phyloP scores from a whole-genome alignment of 768 basidiomycete species.

The Guyanaporus albipodus region DNA sequence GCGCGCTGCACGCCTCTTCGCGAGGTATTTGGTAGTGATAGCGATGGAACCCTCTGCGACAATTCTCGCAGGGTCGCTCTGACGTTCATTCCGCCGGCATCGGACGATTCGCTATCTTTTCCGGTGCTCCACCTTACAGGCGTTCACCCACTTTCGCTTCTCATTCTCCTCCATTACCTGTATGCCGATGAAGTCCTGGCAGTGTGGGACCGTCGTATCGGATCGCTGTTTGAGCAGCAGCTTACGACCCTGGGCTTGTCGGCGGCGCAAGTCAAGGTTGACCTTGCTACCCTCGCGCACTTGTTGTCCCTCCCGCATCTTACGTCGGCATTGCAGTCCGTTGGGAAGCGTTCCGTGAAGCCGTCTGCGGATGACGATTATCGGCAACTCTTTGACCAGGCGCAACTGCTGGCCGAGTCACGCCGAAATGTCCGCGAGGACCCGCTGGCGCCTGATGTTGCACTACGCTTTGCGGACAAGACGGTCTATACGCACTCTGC shows the following conservation, averaged over 20 bases:
- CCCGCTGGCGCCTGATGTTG: conserved; percentile 58
- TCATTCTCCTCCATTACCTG: conserved; percentile 80
- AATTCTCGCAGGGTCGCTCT: conserved; percentile 30
- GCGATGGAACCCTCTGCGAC: conserved; percentile 28
- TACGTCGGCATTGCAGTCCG: conserved; percentile 49
- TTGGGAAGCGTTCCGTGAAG: conserved; percentile 51
- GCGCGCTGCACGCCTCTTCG: conserved; percentile 51
- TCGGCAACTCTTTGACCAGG: conserved; percentile 41
- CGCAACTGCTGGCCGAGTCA: conserved; percentile 7
- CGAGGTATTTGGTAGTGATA: conserved; percentile 37
- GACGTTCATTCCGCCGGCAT: conserved; percentile 12
- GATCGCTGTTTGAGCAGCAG: conserved; percentile 38
- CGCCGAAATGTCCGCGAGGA: conserved; percentile 10
- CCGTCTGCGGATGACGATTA: conserved; percentile 52
- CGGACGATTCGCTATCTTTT: neutral
- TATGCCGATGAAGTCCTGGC: conserved; percentile 83
- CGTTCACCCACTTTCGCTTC: conserved; percentile 59
- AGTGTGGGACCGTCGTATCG: conserved; percentile 78
- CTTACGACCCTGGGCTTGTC: conserved; percentile 40
- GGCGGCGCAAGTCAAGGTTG: conserved; percentile 49
- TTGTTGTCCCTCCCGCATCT: conserved; percentile 58
- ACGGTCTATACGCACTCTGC: conserved; percentile 65
- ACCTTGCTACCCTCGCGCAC: conserved; percentile 57
- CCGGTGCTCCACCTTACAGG: conserved; percentile 39
- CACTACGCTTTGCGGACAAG: conserved; percentile 65